These are phyloP conservation scores for Candolleomyces eurysporus DNA, from an alignment of 768 basidiomycete species.

Conservation along the genomic window DNA sequence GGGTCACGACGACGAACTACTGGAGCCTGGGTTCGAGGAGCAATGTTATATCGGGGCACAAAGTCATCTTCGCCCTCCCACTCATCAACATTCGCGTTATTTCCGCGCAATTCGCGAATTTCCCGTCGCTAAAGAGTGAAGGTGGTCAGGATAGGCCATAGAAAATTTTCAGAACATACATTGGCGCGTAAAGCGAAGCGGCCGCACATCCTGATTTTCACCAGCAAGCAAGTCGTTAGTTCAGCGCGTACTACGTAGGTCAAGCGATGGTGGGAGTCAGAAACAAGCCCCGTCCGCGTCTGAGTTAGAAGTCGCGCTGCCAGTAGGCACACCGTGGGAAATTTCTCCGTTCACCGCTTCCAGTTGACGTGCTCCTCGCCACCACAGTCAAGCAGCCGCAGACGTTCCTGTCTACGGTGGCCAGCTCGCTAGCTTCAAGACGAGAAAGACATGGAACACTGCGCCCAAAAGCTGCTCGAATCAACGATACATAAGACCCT, in stretches of 20 bases:
- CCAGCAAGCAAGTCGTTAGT: too few relatives aligned
- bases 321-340: slow-evolving; percentile 19
- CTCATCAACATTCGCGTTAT: slow-evolving; percentile 45
- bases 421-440: too few relatives aligned
- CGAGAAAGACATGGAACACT: slow-evolving; percentile 43
- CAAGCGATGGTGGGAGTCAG: neutral
- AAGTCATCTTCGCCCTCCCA: slow-evolving; percentile 64
- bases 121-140: slow-evolving; percentile 30
- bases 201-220: slow-evolving; percentile 52
- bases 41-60: slow-evolving; percentile 75
- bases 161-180: slow-evolving; percentile 12
- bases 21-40: slow-evolving; percentile 76
- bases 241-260: too few relatives aligned
- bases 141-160: neutral
- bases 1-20: slow-evolving; percentile 54
- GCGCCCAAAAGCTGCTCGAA: slow-evolving; percentile 62
- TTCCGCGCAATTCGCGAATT: slow-evolving; percentile 43
- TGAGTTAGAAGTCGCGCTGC: neutral
- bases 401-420: too few relatives aligned
- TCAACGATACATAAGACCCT: slow-evolving; percentile 65
- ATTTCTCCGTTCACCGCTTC: slow-evolving; percentile 1
- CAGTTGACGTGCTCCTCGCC: slow-evolving; percentile 18
- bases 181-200: slow-evolving; percentile 54
- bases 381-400: slow-evolving; percentile 10
- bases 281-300: neutral